Percentiles rank a stretch among this genome's conserved stretches.
Evolutionary conservation across 108 stramenopile genomes (phyloP).

Genomic region (Schizochytrium sp.): DNA sequence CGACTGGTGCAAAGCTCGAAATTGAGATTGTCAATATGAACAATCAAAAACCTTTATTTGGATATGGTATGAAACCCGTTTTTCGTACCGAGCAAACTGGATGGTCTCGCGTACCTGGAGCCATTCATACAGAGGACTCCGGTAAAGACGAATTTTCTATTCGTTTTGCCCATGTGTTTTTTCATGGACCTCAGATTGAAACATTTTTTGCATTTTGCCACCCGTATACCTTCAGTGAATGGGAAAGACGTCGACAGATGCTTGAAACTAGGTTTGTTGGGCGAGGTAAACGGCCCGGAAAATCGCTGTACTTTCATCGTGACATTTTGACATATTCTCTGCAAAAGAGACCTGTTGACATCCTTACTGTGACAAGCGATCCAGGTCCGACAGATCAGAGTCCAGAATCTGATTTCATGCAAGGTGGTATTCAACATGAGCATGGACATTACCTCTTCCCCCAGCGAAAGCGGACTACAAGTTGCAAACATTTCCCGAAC

Average conservation of each 20-base stretch:
- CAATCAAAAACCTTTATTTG: conserved; percentile 60
- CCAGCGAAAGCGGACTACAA: neutral
- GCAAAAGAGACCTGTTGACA: conserved; percentile 75
- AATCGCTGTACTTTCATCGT: conserved; percentile 74
- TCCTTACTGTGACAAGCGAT: conserved; percentile 68
- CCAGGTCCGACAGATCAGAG: neutral
- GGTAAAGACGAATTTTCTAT: neutral
- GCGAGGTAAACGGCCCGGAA: conserved; percentile 59
- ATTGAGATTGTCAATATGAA: conserved; percentile 60
- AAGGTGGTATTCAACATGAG: neutral
- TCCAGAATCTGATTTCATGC: conserved; percentile 11
- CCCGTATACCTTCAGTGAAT: conserved; percentile 70
- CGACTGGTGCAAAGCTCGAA: conserved; percentile 5
- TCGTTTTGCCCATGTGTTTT: neutral
- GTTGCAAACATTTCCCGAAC: neutral
- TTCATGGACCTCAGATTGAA: neutral
- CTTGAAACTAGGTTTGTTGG: conserved; percentile 44
- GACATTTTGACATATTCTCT: conserved; percentile 70
- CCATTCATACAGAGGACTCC: conserved; percentile 31
- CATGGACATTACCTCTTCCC: neutral
- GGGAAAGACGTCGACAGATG: conserved; percentile 53
- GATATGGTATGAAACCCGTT: conserved; percentile 60
- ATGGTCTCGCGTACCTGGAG: conserved; percentile 22
- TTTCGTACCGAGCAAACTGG: conserved; percentile 23
- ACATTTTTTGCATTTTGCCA: conserved; percentile 72